Evolutionary conservation across 352 stramenopile species (phyloP), one percentile per base, ranked within the genome.

Genomic region (Globisporangium mamillatum): DNA sequence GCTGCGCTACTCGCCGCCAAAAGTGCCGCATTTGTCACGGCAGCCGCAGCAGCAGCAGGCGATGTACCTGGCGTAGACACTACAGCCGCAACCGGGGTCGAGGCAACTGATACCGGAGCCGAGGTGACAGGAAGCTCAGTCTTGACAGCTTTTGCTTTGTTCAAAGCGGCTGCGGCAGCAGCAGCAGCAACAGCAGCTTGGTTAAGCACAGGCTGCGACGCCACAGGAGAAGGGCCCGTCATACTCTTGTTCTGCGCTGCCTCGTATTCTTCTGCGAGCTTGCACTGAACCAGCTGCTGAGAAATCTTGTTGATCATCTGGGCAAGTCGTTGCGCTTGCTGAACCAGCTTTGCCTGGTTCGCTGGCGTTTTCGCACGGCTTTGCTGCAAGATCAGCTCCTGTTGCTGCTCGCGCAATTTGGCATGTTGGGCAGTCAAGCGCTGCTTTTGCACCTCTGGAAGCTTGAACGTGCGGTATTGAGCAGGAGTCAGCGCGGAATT

Each of bases 261-360:
- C 57, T 93, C 83, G 55, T 92, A 91, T 41, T 94, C 86, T 63
- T 94, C 87, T 0, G 85, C 85, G 29, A 94, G 67, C 54, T 94
- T 94, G 72, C 84, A 87, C 61, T 94, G 87, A 48, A 93, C 81
- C 12, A 94, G 73, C 61, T 94, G 87, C 75, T 94, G 87, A 36
- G 86, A 90, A 32, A 94, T 94, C 71, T 94, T 94, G 67, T 88
- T 91, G 63, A 92, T 94, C 80, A 92, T 90, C 63, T 92, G 84
- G n/a, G 81, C 86, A 41, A 92, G 69, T 4, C 80, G 76, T 57
- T 94, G 86, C 2, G 86, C 86, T 44, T 91, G 82, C 55, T 92
- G 84, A 12, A 82, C 82, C 3, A 93, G 70, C 63, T 93, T 94
- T 3, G 85, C 82, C 58, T 94, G 85, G 36, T 80, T 73, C 44